Percentiles rank a stretch among this genome's conserved stretches.
Evolutionary conservation across 768 basidiomycete genomes (phyloP).

Genomic region (Kwoniella mangroviensis): DNA sequence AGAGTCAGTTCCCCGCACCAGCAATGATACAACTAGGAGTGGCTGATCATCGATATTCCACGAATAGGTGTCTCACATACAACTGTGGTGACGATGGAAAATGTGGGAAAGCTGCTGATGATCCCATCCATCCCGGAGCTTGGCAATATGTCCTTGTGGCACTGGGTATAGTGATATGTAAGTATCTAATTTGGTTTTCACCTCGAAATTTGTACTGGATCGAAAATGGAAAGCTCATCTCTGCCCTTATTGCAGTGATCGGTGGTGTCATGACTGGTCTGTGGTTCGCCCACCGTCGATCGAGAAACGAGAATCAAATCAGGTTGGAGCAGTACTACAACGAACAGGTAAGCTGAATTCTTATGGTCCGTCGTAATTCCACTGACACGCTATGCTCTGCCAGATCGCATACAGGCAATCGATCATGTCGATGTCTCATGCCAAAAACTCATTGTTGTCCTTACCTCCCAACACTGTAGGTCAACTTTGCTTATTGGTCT

Average conservation of each 20-base stretch:
- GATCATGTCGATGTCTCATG: conserved; percentile 56
- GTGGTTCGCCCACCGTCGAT: conserved; percentile 72
- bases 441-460: conserved; percentile 46
- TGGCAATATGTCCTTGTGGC: conserved; percentile 77
- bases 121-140: conserved; percentile 67
- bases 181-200: conserved; percentile 39
- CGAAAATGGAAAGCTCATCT: background rate
- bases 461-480: conserved; percentile 45
- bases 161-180: conserved; percentile 74
- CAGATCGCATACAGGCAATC: conserved; percentile 55
- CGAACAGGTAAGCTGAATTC: conserved; percentile 64
- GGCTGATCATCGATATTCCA: background rate
- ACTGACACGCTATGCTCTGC: no score
- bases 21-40: no score
- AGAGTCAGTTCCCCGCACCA: no score
- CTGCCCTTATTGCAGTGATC: conserved; percentile 66
- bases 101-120: conserved; percentile 69
- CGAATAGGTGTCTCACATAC: conserved; percentile 70
- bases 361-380: no score
- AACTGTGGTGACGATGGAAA: conserved; percentile 68
- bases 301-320: conserved; percentile 76
- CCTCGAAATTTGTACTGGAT: background rate
- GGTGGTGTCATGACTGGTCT: conserved; percentile 70
- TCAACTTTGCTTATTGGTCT: background rate
- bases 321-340: conserved; percentile 87